A percentile compares a stretch with the other conserved stretches of the same genome.
These are phyloP conservation scores for Melastoma candidum DNA, from an alignment of 441 rosid species.

Conservation along the genomic window DNA sequence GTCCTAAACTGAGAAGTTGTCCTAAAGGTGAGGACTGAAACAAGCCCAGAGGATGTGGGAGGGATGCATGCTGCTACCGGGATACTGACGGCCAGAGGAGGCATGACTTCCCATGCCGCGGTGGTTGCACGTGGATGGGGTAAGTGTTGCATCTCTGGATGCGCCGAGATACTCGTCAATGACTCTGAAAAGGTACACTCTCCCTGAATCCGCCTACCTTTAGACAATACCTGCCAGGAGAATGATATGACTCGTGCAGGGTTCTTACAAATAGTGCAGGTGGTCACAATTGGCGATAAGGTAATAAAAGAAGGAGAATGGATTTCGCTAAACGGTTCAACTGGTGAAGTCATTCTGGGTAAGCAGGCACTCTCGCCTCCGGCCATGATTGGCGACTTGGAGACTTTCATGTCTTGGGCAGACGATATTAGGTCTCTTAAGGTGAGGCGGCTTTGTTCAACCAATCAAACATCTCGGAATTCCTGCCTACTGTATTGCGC, in stretches of 20 bases:
- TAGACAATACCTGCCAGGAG: not conserved
- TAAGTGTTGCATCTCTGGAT: conserved; percentile 87
- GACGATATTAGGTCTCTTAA: conserved; percentile 63
- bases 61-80: conserved; percentile 97
- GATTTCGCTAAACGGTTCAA: conserved; percentile 83
- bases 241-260: not conserved
- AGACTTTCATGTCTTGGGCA: conserved; percentile 88
- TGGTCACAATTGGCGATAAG: conserved; percentile 40
- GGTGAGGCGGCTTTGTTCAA: conserved; percentile 17
- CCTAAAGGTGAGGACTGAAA: conserved; percentile 62
- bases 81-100: conserved; percentile 90
- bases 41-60: conserved; percentile 95
- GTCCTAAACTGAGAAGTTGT: too few species aligned
- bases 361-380: conserved; percentile 88
- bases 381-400: conserved; percentile 63
- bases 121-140: conserved; percentile 99
- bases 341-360: conserved; percentile 83
- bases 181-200: conserved; percentile 56
- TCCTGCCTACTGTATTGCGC: not conserved
- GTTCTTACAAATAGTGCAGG: conserved; percentile 26
- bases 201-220: too few species aligned
- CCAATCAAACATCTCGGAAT: too few species aligned
- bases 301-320: conserved; percentile 75
- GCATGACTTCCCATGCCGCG: conserved; percentile 99
- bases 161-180: conserved; percentile 65